Evolutionary conservation across 176 grass and related monocot species (phyloP), one percentile per base, ranked within the genome.

Genomic region (Carex myosuroides): DNA sequence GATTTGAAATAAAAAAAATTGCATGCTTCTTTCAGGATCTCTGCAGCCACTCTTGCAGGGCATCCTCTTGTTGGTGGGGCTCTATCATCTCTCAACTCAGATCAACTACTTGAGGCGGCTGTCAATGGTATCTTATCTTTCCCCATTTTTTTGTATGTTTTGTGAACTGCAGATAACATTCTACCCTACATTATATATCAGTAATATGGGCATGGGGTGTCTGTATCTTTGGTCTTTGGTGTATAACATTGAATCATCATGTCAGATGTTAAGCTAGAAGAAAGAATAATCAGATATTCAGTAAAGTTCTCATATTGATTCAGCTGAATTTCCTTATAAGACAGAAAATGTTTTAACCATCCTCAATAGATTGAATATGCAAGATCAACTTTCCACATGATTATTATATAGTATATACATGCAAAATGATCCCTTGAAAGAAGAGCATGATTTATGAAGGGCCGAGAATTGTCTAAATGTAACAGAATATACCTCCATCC

Each of bases 31-130:
- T 50, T 75, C 85, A 94, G 96, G 87, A 89, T 99, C 42, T 80
- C 91, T 7, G 81, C 96, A 88, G 85, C 91, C 70, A 83, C 81
- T 74, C 89, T 99, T 83, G 91, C 96, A 73, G 88, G 86, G 3
- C 96, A 95, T 95, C 87, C 91, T 87, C 86, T 99, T 70, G 96
- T 99, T 68, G 91, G 85, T 84, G 85, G 81, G 20, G 88, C 96
- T 59, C 85, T 99, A 74, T 92, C 96, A 81, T 92, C 79, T 16
- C 83, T 99, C 83, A 93, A 85, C 58, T 94, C 93, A 79, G 88
- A 93, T 68, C 87, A 94, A 71, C 91, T 88, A 89, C 70, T 95
- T 85, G 96, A 99, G 80, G 89, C 89, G 76, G 88, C 93, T 90
- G 96, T 95, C 82, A 99, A 95, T 90, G 96, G 96, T 99, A 94